Evolutionary conservation across 2,329 filamentous ascomycete species (phyloP).

Genomic region (Claviceps fusiformis): DNA sequence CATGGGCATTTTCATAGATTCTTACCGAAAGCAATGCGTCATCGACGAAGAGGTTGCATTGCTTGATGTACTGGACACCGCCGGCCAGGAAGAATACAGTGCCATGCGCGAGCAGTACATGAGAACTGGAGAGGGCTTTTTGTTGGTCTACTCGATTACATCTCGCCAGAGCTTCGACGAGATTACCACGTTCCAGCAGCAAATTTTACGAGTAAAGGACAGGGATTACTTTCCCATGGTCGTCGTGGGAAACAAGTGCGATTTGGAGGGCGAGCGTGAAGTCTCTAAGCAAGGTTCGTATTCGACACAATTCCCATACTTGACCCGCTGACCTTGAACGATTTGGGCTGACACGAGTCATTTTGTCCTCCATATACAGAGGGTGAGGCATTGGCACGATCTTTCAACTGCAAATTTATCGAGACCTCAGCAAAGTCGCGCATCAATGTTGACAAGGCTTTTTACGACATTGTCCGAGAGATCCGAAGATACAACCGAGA

Average conservation of each 20-base stretch:
- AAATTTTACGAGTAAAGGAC: conserved; percentile 96
- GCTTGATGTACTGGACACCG: conserved; percentile 94
- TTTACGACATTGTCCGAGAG: conserved; percentile 96
- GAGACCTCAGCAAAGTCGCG: conserved; percentile 97
- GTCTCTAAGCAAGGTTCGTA: conserved; percentile 78
- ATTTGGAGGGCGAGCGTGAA: conserved; percentile 84
- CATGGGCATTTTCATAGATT: conserved; percentile 50
- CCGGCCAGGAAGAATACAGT: conserved; percentile 97
- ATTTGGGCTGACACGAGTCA: conserved; percentile 1
- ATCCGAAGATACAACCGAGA: conserved; percentile 98
- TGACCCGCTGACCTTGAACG: background rate
- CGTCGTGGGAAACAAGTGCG: conserved; percentile 97
- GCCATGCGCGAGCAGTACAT: conserved; percentile 99
- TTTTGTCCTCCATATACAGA: conserved; percentile 38
- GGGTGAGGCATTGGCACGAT: conserved; percentile 72
- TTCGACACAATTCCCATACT: background rate
- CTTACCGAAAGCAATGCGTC: conserved; percentile 98
- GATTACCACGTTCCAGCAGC: conserved; percentile 96
- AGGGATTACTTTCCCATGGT: conserved; percentile 99
- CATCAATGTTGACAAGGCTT: conserved; percentile 96
- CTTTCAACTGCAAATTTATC: conserved; percentile 96
- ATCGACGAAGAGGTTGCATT: conserved; percentile 97
- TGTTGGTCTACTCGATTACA: conserved; percentile 96
- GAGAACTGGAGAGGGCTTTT: conserved; percentile 94
- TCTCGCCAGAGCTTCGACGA: conserved; percentile 96